Conservation (phyloP, 139 green algal genomes). For the Trebouxia sp. region DNA sequence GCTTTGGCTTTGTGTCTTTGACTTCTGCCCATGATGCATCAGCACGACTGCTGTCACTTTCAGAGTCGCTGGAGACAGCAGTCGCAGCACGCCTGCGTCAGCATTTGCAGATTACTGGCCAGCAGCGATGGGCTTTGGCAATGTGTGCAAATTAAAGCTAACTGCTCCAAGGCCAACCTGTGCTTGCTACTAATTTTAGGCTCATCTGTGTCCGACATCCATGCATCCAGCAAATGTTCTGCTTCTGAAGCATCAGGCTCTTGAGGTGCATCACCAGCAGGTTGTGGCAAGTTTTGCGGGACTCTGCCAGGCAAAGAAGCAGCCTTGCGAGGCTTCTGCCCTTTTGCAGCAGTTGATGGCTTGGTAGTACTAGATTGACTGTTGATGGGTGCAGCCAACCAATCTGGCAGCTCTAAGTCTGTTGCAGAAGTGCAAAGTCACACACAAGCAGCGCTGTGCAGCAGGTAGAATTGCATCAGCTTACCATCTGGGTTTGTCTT, state of each 20-base stretch:
- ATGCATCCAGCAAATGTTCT: not conserved
- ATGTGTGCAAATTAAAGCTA: not conserved
- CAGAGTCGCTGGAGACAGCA: not conserved
- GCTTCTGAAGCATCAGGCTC: not conserved
- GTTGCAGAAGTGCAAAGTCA: not conserved
- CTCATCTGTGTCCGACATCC: slow-evolving; percentile 3
- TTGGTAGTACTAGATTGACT: not conserved
- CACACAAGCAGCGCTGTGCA: too few species aligned
- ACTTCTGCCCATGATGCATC: not conserved
- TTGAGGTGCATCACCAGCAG: not conserved
- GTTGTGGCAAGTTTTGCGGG: too few species aligned
- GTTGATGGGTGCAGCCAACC: slow-evolving; percentile 42
- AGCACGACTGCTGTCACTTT: not conserved
- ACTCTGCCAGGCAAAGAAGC: too few species aligned
- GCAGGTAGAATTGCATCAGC: not conserved
- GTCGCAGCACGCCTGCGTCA: too few species aligned
- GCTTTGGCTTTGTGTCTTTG: not conserved
- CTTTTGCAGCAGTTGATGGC: not conserved
- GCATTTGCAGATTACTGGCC: too few species aligned
- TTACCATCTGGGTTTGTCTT: not conserved
- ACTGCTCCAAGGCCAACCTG: too few species aligned
- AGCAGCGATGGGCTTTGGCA: too few species aligned
- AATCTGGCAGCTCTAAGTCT: slow-evolving; percentile 47
- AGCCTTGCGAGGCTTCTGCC: too few species aligned
- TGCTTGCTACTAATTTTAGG: not conserved